phyloP scores from a whole-genome alignment of 805 yeast species.

The Metschnikowia amazonensis region DNA sequence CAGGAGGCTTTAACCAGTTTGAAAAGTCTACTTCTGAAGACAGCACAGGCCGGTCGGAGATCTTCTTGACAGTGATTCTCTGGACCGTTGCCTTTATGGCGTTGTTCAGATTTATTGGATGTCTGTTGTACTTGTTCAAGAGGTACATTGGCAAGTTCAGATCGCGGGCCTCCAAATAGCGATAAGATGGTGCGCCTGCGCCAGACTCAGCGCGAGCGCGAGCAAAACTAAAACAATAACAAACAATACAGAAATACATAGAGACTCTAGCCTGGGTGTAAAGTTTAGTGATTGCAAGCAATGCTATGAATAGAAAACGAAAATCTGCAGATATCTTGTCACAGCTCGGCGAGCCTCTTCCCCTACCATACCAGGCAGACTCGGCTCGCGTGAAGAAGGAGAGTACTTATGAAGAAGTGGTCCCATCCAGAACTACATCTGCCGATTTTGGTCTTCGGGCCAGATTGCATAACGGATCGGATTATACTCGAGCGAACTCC shows the following conservation, averaged over 20 bases:
- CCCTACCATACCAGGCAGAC: conserved; percentile 29
- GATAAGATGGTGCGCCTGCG: not conserved
- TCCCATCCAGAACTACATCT: not conserved
- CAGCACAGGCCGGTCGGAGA: conserved; percentile 33
- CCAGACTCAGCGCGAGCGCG: not conserved
- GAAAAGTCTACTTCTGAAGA: conserved; percentile 27
- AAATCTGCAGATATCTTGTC: conserved; percentile 15
- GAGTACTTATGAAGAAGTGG: not conserved
- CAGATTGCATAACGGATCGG: not conserved
- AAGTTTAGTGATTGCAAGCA: not conserved
- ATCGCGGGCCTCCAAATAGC: conserved; percentile 9
- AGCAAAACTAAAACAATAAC: not conserved
- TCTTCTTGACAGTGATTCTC: conserved; percentile 49
- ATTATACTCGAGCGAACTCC: conserved; percentile 8
- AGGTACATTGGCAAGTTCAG: conserved; percentile 29
- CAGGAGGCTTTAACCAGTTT: conserved; percentile 43
- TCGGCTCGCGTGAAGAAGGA: conserved; percentile 8
- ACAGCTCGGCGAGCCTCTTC: conserved; percentile 35
- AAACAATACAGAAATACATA: not conserved
- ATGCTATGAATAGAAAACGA: conserved; percentile 19
- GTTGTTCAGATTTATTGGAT: conserved; percentile 52
- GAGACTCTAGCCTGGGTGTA: not conserved
- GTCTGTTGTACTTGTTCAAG: conserved; percentile 44
- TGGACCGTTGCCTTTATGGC: conserved; percentile 65
- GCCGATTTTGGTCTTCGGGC: not conserved